These are phyloP conservation scores for Trichosphaerium sp. DNA, from an alignment of 78 protist genomes.

Conservation along the genomic window DNA sequence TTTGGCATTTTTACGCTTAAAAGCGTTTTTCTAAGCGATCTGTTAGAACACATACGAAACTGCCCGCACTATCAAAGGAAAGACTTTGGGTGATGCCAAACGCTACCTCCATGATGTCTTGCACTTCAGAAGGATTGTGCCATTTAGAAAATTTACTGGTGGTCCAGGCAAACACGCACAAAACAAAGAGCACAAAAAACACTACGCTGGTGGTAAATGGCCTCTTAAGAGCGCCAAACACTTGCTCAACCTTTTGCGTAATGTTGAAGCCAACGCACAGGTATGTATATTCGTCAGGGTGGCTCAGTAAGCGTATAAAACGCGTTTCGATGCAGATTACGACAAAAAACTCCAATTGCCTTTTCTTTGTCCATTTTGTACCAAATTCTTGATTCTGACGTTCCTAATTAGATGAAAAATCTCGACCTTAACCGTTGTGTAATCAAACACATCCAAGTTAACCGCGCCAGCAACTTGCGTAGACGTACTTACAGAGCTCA, in stretches of 20 bases:
- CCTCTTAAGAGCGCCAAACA: conserved; percentile 80
- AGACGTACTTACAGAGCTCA: conserved; percentile 96
- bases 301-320: background rate
- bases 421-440: conserved; percentile 48
- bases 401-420: conserved; percentile 25
- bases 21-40: background rate
- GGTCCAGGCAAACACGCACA: conserved; percentile 85
- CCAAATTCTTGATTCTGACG: background rate
- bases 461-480: conserved; percentile 79
- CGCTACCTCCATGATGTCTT: conserved; percentile 73
- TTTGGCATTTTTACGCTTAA: background rate
- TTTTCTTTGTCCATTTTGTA: background rate
- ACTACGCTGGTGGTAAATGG: conserved; percentile 77
- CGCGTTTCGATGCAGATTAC: background rate
- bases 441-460: conserved; percentile 75
- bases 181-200: conserved; percentile 42
- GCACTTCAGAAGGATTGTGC: conserved; percentile 73
- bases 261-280: conserved; percentile 86
- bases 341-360: background rate
- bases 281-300: background rate
- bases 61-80: conserved; percentile 75
- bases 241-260: conserved; percentile 64
- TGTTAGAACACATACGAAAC: conserved; percentile 90
- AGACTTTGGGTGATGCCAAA: conserved; percentile 63
- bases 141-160: conserved; percentile 80